Conservation (phyloP, 805 yeast genomes). For the Saturnispora ahearnii region DNA sequence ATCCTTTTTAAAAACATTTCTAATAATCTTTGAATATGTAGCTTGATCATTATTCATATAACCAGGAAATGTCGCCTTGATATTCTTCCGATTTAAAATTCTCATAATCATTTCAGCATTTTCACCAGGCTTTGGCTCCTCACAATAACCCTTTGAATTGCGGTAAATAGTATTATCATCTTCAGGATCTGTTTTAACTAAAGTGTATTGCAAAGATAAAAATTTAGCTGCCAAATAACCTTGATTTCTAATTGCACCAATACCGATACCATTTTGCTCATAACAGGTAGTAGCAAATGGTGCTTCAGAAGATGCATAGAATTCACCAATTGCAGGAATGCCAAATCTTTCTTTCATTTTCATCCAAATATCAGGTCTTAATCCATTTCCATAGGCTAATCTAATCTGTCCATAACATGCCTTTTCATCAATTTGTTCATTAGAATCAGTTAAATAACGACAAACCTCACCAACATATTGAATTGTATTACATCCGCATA, state of each 20-base stretch:
- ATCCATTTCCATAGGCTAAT: conserved; percentile 85
- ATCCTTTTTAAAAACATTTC: conserved; percentile 71
- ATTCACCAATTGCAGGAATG: conserved; percentile 73
- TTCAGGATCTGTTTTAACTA: conserved; percentile 72
- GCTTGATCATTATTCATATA: conserved; percentile 75
- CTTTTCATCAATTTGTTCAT: conserved; percentile 18
- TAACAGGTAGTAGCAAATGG: conserved; percentile 80
- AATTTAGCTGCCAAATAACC: conserved; percentile 64
- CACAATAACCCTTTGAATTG: conserved; percentile 58
- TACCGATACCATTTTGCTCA: conserved; percentile 52
- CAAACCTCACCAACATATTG: conserved; percentile 96
- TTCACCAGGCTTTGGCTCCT: conserved; percentile 44
- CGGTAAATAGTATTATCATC: conserved; percentile 67
- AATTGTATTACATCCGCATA: conserved; percentile 64
- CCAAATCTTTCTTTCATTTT: conserved; percentile 70
- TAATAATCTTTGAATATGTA: conserved; percentile 63
- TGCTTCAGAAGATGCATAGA: conserved; percentile 89
- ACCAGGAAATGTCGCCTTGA: conserved; percentile 81
- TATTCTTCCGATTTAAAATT: conserved; percentile 49
- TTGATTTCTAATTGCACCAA: conserved; percentile 79
- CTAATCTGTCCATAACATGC: conserved; percentile 31
- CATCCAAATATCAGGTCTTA: conserved; percentile 82
- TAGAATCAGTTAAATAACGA: conserved; percentile 59
- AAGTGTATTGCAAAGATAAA: conserved; percentile 42
- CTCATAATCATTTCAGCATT: conserved; percentile 86